These are phyloP conservation scores for Phylloporus sp. DNA, from an alignment of 768 basidiomycete species.

Conservation along the genomic window DNA sequence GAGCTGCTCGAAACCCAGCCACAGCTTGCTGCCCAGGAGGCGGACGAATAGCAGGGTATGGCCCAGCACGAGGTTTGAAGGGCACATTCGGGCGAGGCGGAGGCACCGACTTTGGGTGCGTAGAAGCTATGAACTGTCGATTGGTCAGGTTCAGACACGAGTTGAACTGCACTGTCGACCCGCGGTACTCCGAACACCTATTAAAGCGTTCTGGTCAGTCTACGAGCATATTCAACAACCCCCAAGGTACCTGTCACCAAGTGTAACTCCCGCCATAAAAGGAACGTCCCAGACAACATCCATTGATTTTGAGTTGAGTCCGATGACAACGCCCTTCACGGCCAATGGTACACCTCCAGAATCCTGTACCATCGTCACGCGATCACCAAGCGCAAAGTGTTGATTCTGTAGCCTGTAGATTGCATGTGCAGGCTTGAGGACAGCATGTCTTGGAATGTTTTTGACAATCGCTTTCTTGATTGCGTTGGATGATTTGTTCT, in stretches of 20 bases:
- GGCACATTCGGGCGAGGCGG: slow-evolving; percentile 45
- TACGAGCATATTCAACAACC: background rate
- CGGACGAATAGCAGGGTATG: slow-evolving; percentile 58
- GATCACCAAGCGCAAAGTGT: slow-evolving; percentile 81
- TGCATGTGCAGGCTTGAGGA: slow-evolving; percentile 90
- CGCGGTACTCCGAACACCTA: slow-evolving; percentile 91
- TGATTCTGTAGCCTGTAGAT: slow-evolving; percentile 89
- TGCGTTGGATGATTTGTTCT: slow-evolving; percentile 51
- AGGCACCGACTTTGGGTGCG: slow-evolving; percentile 53
- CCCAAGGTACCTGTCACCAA: slow-evolving; percentile 66
- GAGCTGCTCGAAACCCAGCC: slow-evolving; percentile 64
- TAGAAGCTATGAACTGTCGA: slow-evolving; percentile 80
- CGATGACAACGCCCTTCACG: slow-evolving; percentile 91
- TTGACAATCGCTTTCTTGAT: slow-evolving; percentile 95
- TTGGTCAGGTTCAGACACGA: slow-evolving; percentile 85
- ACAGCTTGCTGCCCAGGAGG: slow-evolving; percentile 49
- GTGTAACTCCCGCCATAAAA: slow-evolving; percentile 88
- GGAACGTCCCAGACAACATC: slow-evolving; percentile 96
- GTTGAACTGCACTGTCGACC: slow-evolving; percentile 82
- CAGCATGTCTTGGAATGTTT: slow-evolving; percentile 86
- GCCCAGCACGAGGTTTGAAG: slow-evolving; percentile 68
- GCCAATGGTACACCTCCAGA: slow-evolving; percentile 88
- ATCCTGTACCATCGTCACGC: slow-evolving; percentile 95
- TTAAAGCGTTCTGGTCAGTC: background rate
- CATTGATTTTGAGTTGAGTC: slow-evolving; percentile 81